Percentiles rank a stretch among this genome's conserved stretches.
These are phyloP conservation scores for Microbotryum saponariae DNA, from an alignment of 1,284 basidiomycete genomes.

Conservation along the genomic window DNA sequence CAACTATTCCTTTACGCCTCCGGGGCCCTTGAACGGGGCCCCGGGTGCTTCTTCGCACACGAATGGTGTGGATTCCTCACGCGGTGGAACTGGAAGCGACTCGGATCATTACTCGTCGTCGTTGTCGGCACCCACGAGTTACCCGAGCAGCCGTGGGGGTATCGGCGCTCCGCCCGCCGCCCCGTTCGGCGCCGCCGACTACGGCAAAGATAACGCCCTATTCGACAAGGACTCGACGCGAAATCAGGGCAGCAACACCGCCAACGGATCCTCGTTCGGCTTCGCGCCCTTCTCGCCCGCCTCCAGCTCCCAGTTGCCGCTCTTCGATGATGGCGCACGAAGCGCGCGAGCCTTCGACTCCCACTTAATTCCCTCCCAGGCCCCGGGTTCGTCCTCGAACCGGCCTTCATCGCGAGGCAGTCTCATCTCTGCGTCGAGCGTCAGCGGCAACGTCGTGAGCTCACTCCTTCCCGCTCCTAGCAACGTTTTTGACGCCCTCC, in stretches of 20 bases:
- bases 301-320: no score
- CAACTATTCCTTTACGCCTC: background rate
- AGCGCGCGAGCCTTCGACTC: no score
- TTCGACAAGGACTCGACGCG: background rate
- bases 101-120: background rate
- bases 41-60: conserved; percentile 4
- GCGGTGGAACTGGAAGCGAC: background rate
- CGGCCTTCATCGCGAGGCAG: no score
- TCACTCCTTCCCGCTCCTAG: no score
- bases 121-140: background rate
- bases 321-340: no score
- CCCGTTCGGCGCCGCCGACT: no score
- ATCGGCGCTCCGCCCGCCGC: background rate
- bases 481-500: no score
- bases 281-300: conserved; percentile 2
- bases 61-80: background rate
- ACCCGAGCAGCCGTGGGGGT: background rate
- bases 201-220: background rate
- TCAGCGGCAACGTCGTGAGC: no score
- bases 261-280: background rate
- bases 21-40: background rate
- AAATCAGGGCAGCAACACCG: background rate
- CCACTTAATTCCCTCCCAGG: no score
- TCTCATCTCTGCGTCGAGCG: no score
- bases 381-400: no score